Evolutionary conservation across 192 early-diverging fungal species (phyloP).

Genomic region (Backusella australiensis): DNA sequence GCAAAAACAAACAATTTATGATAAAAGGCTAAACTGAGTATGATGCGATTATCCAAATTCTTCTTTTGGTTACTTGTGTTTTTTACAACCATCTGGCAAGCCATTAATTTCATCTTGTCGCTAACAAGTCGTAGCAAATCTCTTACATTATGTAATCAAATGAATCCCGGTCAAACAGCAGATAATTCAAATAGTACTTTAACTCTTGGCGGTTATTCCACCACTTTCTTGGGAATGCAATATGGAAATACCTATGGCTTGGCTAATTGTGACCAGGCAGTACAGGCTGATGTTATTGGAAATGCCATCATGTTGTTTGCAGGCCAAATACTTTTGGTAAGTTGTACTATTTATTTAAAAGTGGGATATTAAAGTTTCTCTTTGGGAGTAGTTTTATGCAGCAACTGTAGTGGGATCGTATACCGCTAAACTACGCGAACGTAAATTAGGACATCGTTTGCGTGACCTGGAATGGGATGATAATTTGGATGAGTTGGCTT

Average conservation of each 20-base stretch:
- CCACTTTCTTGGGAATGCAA: constrained; percentile 34
- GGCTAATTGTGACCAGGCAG: constrained; percentile 33
- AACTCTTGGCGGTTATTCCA: background rate
- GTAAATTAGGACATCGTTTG: constrained; percentile 31
- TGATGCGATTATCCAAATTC: constrained; percentile 26
- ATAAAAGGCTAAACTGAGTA: constrained; percentile 25
- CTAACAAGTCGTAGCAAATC: constrained; percentile 19
- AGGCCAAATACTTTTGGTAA: constrained; percentile 31
- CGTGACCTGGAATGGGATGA: constrained; percentile 34
- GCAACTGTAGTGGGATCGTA: constrained; percentile 24
- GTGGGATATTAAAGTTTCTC: background rate
- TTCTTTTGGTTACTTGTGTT: constrained; percentile 25
- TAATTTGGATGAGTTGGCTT: constrained; percentile 19
- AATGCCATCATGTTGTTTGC: constrained; percentile 27
- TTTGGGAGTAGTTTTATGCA: constrained; percentile 22
- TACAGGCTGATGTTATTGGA: constrained; percentile 29
- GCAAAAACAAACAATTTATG: background rate
- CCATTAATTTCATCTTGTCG: constrained; percentile 22
- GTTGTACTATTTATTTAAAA: background rate
- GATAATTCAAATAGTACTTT: background rate
- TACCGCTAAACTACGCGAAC: constrained; percentile 20
- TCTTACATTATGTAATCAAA: background rate
- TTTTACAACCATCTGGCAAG: constrained; percentile 26
- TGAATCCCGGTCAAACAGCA: background rate
- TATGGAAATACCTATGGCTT: constrained; percentile 29